These are phyloP conservation scores for Xylariaceae sp. DNA, from an alignment of 2,329 filamentous ascomycete species.

Conservation along the genomic window DNA sequence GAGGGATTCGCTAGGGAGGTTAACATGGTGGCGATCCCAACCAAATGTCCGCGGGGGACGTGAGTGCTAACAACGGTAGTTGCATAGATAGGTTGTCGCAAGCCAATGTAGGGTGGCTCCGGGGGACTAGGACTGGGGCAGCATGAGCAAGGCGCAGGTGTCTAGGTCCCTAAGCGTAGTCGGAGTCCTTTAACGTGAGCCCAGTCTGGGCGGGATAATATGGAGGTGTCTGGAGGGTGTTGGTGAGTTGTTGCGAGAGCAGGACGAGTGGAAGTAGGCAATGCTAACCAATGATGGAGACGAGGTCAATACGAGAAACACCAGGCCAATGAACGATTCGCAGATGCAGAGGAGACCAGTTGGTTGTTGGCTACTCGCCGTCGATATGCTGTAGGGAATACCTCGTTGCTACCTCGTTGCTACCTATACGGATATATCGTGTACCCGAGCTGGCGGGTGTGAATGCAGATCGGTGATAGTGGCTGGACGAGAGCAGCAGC, in stretches of 20 bases:
- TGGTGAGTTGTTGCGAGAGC: background rate
- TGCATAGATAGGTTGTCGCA: constrained; percentile 21
- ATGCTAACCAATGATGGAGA: background rate
- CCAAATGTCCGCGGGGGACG: constrained; percentile 30
- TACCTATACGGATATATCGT: background rate
- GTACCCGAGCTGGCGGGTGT: background rate
- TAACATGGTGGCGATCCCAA: constrained; percentile 41
- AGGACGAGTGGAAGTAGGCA: background rate
- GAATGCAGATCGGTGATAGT: background rate
- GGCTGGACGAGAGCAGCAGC: background rate
- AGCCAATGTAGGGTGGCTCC: constrained; percentile 7
- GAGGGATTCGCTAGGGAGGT: constrained; percentile 50
- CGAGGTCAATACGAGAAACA: background rate
- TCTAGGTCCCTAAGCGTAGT: constrained; percentile 5
- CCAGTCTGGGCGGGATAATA: background rate
- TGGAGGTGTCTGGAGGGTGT: background rate
- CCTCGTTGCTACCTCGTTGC: background rate
- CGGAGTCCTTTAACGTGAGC: constrained; percentile 2
- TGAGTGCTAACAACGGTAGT: constrained; percentile 18
- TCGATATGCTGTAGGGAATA: background rate
- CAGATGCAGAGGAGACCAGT: background rate
- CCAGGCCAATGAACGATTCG: background rate
- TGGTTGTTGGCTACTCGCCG: background rate
- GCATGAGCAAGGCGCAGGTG: constrained; percentile 7
- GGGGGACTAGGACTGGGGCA: constrained; percentile 2